phyloP scores from a whole-genome alignment of 495 filamentous ascomycete genomes.

The Chaetomium cochliodes region DNA sequence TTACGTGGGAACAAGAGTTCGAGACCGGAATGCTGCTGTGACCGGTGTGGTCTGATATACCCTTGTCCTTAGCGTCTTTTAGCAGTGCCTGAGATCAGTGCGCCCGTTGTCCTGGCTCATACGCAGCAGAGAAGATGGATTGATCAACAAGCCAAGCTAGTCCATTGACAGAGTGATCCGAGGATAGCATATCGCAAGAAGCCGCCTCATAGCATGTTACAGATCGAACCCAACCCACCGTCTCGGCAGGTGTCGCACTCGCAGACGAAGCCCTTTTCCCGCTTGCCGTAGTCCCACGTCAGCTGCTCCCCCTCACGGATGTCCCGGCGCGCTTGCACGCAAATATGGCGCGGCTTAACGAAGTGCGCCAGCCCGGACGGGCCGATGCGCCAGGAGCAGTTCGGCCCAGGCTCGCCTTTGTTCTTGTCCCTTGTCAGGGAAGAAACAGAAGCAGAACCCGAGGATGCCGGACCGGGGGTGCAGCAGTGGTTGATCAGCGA shows the following conservation, averaged over 20 bases:
- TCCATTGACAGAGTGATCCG: not conserved
- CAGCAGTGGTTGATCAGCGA: conserved; percentile 41
- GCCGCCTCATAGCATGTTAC: conserved; percentile 22
- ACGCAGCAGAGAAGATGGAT: not conserved
- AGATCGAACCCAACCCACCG: conserved; percentile 7
- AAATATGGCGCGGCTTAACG: conserved; percentile 25
- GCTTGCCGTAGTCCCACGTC: conserved; percentile 33
- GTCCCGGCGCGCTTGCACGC: conserved; percentile 29
- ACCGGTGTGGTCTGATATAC: not conserved
- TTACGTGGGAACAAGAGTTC: not conserved
- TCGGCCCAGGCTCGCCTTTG: conserved; percentile 22
- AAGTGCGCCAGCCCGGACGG: conserved; percentile 25
- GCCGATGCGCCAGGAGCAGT: conserved; percentile 32
- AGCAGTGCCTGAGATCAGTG: not conserved
- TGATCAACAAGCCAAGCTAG: not conserved
- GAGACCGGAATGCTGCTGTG: conserved; percentile 2
- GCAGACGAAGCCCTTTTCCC: conserved; percentile 28
- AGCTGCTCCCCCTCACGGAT: conserved; percentile 35
- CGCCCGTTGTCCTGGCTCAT: not conserved
- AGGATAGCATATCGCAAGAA: no score
- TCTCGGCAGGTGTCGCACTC: conserved; percentile 27
- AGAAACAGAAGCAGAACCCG: not conserved
- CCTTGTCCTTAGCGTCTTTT: conserved; percentile 1
- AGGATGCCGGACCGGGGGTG: conserved; percentile 10
- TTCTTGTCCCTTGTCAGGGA: not conserved